Percentiles rank a stretch among this genome's conserved stretches.
Evolutionary conservation across 768 basidiomycete species (phyloP).

Genomic region (Tricholoma flavovirens): DNA sequence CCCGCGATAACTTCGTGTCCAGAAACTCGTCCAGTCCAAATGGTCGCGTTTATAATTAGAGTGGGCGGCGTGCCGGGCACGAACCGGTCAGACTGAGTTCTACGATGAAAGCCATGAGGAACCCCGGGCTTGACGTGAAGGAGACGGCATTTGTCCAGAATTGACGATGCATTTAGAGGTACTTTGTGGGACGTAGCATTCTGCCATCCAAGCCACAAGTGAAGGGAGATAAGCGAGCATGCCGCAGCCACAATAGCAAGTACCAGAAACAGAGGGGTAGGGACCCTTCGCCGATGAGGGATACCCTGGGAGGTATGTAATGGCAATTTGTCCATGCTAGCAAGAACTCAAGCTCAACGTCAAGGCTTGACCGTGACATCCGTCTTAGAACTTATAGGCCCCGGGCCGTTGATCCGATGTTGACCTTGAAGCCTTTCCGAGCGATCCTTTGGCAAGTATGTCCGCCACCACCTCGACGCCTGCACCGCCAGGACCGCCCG

Average conservation of each 20-base stretch:
- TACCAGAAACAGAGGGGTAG: constrained; percentile 1
- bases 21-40: constrained; percentile 68
- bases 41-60: constrained; percentile 66
- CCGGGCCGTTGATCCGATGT: constrained; percentile 14
- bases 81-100: constrained; percentile 53
- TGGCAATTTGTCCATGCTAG: constrained; percentile 31
- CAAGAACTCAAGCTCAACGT: too few relatives aligned
- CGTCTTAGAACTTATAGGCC: too few relatives aligned
- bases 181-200: constrained; percentile 14
- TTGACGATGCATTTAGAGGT: constrained; percentile 35
- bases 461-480: constrained; percentile 16
- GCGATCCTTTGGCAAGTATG: background rate
- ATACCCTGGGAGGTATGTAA: constrained; percentile 9
- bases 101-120: constrained; percentile 32
- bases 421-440: too few relatives aligned
- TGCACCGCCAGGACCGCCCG: constrained; percentile 43
- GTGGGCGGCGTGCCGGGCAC: constrained; percentile 56
- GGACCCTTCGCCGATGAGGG: background rate
- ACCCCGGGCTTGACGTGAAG: constrained; percentile 44
- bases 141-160: constrained; percentile 45
- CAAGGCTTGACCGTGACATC: too few relatives aligned
- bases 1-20: constrained; percentile 54
- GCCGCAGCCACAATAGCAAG: constrained; percentile 7
- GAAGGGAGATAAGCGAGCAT: constrained; percentile 20
- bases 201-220: constrained; percentile 18